Evolutionary conservation across 2,329 filamentous ascomycete species (phyloP).

Genomic region (Aurifilum marmelostoma): DNA sequence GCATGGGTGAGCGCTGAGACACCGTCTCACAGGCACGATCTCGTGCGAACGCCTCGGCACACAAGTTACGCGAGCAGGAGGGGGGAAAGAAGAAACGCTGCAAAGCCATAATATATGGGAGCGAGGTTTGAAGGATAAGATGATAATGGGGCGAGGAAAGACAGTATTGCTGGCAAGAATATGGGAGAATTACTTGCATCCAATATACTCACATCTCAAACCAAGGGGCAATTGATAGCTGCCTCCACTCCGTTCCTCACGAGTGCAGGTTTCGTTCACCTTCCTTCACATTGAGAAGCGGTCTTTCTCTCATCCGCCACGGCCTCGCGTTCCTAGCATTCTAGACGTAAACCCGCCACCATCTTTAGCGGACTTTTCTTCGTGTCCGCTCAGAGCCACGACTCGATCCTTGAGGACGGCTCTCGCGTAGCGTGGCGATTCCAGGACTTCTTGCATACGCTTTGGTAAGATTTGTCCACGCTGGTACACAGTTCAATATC

Average conservation of each 20-base stretch:
- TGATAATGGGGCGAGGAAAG: neutral
- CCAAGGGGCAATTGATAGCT: constrained; percentile 36
- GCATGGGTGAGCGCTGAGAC: constrained; percentile 8
- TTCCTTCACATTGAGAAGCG: constrained; percentile 42
- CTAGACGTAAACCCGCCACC: constrained; percentile 38
- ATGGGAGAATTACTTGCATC: constrained; percentile 29
- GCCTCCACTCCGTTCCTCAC: constrained; percentile 38
- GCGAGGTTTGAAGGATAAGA: neutral
- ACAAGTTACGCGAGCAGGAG: neutral
- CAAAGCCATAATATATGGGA: constrained; percentile 1
- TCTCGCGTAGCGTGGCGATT: constrained; percentile 37
- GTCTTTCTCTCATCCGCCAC: constrained; percentile 32
- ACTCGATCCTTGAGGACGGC: too few species aligned
- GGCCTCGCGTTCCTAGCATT: constrained; percentile 33
- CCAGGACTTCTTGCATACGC: constrained; percentile 40
- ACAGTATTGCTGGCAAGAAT: neutral
- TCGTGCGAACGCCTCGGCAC: constrained; percentile 7
- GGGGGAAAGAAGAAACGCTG: neutral
- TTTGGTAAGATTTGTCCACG: constrained; percentile 38
- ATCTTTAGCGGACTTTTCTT: constrained; percentile 36
- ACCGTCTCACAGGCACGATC: constrained; percentile 5
- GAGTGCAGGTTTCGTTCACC: constrained; percentile 32
- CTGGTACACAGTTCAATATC: constrained; percentile 44
- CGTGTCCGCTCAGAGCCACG: constrained; percentile 37
- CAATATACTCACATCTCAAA: constrained; percentile 41